These are phyloP conservation scores for Colletotrichum echinochloae DNA, from an alignment of 2,329 filamentous ascomycete genomes.

Conservation along the genomic window DNA sequence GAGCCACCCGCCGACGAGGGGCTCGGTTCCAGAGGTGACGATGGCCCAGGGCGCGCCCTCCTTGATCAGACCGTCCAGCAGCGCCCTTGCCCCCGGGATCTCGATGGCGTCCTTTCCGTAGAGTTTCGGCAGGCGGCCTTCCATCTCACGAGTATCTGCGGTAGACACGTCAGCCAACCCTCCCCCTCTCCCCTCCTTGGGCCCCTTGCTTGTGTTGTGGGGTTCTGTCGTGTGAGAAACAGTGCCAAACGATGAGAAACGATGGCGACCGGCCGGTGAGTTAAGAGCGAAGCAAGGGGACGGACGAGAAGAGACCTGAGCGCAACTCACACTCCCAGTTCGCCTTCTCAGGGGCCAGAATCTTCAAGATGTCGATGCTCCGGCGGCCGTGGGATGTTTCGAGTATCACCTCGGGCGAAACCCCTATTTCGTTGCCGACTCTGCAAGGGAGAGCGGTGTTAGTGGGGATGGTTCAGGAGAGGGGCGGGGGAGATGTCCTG, in stretches of 20 bases:
- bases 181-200: neutral
- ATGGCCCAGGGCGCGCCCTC: conserved; percentile 83
- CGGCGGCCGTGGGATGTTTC: conserved; percentile 91
- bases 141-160: conserved; percentile 81
- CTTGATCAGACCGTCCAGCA: conserved; percentile 75
- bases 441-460: conserved; percentile 54
- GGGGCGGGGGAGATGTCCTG: conserved; percentile 2
- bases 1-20: conserved; percentile 79
- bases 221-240: neutral
- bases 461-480: conserved; percentile 27
- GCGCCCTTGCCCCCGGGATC: conserved; percentile 82
- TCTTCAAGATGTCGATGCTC: conserved; percentile 85
- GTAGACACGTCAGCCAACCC: conserved; percentile 23
- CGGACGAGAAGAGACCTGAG: conserved; percentile 15
- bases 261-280: neutral
- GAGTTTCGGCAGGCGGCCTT: conserved; percentile 80
- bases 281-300: conserved; percentile 29
- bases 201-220: conserved; percentile 9
- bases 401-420: conserved; percentile 86
- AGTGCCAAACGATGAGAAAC: neutral
- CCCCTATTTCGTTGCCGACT: conserved; percentile 85
- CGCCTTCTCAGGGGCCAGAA: conserved; percentile 85
- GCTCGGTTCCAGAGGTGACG: conserved; percentile 79
- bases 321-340: conserved; percentile 88
- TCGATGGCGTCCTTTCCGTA: conserved; percentile 85